Conservation (phyloP, 371 early-diverging fungal species). For the Mucor lusitanicus region DNA sequence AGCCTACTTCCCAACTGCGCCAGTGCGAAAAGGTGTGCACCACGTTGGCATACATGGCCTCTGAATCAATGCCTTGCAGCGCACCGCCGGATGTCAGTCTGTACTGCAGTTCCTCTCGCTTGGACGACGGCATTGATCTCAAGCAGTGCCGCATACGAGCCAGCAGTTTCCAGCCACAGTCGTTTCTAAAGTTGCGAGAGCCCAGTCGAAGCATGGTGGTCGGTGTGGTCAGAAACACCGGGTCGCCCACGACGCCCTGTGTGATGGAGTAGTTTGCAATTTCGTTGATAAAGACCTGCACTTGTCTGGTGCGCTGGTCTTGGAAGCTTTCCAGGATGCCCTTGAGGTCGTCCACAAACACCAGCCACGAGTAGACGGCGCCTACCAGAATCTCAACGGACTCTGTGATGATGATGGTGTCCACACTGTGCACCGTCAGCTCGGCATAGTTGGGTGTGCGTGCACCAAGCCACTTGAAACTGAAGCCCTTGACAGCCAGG, state of each 20-base stretch:
- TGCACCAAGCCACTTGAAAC: conserved; percentile 57
- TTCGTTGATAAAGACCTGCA: conserved; percentile 63
- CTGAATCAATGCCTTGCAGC: conserved; percentile 38
- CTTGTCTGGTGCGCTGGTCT: conserved; percentile 53
- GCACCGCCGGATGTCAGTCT: conserved; percentile 45
- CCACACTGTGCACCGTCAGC: conserved; percentile 47
- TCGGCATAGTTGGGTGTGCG: conserved; percentile 56
- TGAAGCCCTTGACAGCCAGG: conserved; percentile 51
- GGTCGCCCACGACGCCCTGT: conserved; percentile 59
- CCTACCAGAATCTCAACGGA: conserved; percentile 77
- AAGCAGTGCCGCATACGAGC: conserved; percentile 71
- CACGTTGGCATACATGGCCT: conserved; percentile 53
- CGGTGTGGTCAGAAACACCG: conserved; percentile 73
- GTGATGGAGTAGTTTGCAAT: conserved; percentile 61
- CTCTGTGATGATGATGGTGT: conserved; percentile 67
- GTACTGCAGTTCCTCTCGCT: conserved; percentile 47
- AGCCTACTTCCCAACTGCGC: conserved; percentile 70
- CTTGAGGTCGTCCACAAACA: conserved; percentile 67
- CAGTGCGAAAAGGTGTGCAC: conserved; percentile 59
- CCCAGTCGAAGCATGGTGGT: conserved; percentile 75
- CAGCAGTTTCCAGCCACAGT: conserved; percentile 80
- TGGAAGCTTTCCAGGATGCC: conserved; percentile 58
- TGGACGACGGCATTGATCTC: conserved; percentile 43
- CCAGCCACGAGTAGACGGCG: conserved; percentile 73
- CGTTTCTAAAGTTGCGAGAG: conserved; percentile 63